Percentiles rank a stretch among this genome's conserved stretches.
phyloP scores from a whole-genome alignment of 495 filamentous ascomycete species.

The Aspergillus nidulans region DNA sequence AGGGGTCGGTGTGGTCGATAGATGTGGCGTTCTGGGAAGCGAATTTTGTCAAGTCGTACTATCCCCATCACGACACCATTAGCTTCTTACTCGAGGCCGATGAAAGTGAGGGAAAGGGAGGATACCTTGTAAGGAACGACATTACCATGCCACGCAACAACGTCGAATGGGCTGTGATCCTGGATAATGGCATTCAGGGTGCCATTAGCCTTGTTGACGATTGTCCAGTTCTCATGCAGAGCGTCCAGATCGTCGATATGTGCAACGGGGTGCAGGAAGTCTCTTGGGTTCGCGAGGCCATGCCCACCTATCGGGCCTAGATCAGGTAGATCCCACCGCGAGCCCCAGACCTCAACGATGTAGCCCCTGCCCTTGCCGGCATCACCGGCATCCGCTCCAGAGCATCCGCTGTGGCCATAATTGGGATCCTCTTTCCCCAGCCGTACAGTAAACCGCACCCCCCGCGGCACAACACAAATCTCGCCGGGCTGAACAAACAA shows the following conservation, averaged over 20 bases:
- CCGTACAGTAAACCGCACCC: constrained; percentile 29
- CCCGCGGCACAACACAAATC: constrained; percentile 39
- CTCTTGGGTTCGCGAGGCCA: constrained; percentile 37
- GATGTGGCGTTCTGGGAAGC: constrained; percentile 38
- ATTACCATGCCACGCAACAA: constrained; percentile 43
- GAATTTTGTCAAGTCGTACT: constrained; percentile 42
- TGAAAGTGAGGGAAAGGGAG: background rate
- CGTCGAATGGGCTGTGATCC: constrained; percentile 38
- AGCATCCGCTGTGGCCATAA: too few relatives aligned
- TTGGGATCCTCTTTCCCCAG: constrained; percentile 25
- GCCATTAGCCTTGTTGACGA: constrained; percentile 38
- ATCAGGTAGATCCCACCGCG: constrained; percentile 37
- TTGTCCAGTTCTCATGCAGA: constrained; percentile 30
- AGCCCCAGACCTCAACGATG: constrained; percentile 40
- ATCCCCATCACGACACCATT: background rate
- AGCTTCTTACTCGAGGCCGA: background rate
- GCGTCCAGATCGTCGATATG: constrained; percentile 30
- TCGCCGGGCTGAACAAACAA: constrained; percentile 40
- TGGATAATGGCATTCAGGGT: constrained; percentile 33
- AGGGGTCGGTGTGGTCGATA: constrained; percentile 41
- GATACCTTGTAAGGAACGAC: constrained; percentile 39
- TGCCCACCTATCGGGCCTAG: constrained; percentile 37
- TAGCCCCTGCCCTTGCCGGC: constrained; percentile 27
- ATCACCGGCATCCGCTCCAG: too few relatives aligned
- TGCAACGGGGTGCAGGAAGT: constrained; percentile 39